Base-by-base conservation (phyloP, 768 basidiomycete species). In the Suillus paluster region DNA sequence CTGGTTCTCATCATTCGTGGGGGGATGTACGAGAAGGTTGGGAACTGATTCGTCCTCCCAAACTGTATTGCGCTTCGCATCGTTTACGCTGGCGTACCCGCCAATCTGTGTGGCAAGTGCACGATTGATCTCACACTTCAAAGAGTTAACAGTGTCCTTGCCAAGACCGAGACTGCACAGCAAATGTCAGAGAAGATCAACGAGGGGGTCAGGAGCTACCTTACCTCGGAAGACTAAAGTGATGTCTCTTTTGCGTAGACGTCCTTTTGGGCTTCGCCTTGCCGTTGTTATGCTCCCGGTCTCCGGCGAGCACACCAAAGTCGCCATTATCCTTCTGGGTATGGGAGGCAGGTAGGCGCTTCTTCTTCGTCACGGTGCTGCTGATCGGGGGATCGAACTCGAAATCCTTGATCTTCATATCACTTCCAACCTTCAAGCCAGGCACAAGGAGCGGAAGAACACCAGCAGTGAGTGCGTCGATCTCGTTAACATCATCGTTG, bases 201-300 rank as follows among this genome's bases (percentile, higher is more conserved):
- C 10, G 5, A 15, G 57, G 57, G 21, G 45, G 17, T 7, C 42
- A 46, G 27, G 30, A 50, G 9, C 14, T 67, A 65, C 66, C 80
- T 57, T 73, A 87, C 88, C 88, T 89, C 2, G 88, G 86, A 60
- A 90, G 76, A 76, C 88, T 89, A 73, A 84, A 84, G 66, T 87
- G 86, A 55, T 86, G 83, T 67, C 80, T 82, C 73, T 83, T 87
- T 73, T 88, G 87, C 48, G 71, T 73, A 34, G 85, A 83, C 34
- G 71, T 75, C 72, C 85, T 88, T 70, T 77, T 68, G 19, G 77
- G 56, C 58, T 71, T 59, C 71, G 73, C 53, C 59, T 65, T 71
- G 48, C 73, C 74, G 56, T 77, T 77, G 11, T 81, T 81, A 60
- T 88, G 84, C 42, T 84, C 82, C 67, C 87, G 84, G 38, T 84